These are phyloP conservation scores for Trichophaea hybrida DNA, from an alignment of 2,329 filamentous ascomycete genomes.

Conservation along the genomic window DNA sequence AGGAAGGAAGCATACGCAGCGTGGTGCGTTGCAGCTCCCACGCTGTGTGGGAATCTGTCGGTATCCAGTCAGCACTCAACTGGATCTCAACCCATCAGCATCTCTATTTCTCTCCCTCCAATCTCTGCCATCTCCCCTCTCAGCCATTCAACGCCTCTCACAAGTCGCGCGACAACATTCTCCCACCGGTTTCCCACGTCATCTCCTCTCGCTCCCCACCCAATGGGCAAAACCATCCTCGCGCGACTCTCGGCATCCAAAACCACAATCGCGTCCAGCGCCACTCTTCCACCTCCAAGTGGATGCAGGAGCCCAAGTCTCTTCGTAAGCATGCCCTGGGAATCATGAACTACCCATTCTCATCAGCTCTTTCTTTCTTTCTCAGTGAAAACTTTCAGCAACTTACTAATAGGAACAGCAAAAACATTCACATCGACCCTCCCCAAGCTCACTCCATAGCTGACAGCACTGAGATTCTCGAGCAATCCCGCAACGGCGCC, in stretches of 20 bases:
- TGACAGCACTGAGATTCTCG: slow-evolving; percentile 10
- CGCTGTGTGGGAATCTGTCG: no score
- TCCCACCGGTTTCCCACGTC: slow-evolving; percentile 14
- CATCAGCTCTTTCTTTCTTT: neutral
- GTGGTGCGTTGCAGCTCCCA: no score
- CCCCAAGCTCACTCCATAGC: slow-evolving; percentile 9
- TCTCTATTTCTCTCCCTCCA: slow-evolving; percentile 19
- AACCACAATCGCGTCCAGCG: slow-evolving; percentile 35
- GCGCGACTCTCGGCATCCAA: slow-evolving; percentile 31
- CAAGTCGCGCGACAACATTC: slow-evolving; percentile 16
- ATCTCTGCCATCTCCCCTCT: slow-evolving; percentile 12
- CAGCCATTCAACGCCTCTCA: slow-evolving; percentile 20
- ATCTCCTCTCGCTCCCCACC: slow-evolving; percentile 32
- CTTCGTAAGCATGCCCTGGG: slow-evolving; percentile 27
- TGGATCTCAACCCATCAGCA: slow-evolving; percentile 11
- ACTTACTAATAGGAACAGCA: slow-evolving; percentile 19
- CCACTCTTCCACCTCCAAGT: slow-evolving; percentile 34
- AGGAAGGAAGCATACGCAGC: no score
- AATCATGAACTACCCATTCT: slow-evolving; percentile 25
- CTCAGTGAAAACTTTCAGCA: neutral
- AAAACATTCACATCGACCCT: neutral
- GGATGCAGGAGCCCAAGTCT: slow-evolving; percentile 34
- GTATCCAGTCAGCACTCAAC: no score
- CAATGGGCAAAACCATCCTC: slow-evolving; percentile 34
- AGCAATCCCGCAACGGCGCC: neutral